Conservation (phyloP, 768 basidiomycete species). For the Boletus fagicola region DNA sequence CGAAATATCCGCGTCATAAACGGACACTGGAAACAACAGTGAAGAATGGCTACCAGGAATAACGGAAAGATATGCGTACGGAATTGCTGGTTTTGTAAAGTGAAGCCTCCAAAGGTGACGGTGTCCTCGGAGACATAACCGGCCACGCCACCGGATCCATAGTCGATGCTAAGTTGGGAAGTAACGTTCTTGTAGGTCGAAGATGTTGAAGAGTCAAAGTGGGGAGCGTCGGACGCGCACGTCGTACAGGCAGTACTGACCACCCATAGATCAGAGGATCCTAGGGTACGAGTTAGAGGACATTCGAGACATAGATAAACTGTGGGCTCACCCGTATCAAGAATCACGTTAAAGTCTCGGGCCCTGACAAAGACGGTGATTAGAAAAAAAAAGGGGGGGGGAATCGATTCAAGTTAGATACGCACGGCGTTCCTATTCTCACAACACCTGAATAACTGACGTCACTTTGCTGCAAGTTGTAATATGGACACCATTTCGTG, state of each 20-base stretch:
- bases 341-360: conserved; percentile 70
- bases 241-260: conserved; percentile 46
- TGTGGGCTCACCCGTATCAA: conserved; percentile 65
- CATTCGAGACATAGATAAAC: not conserved
- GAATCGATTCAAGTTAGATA: conserved; percentile 9
- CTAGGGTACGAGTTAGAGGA: not conserved
- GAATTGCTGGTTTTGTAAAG: conserved; percentile 51
- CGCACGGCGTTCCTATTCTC: conserved; percentile 61
- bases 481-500: not conserved
- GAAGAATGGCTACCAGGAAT: not conserved
- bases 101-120: conserved; percentile 64
- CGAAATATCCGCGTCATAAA: conserved; percentile 41
- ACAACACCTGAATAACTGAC: conserved; percentile 54
- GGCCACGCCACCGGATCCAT: conserved; percentile 68
- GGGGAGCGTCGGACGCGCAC: conserved; percentile 40
- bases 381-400: no score
- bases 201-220: conserved; percentile 45
- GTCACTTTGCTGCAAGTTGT: conserved; percentile 42
- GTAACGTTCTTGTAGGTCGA: conserved; percentile 31
- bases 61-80: conserved; percentile 35
- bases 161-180: conserved; percentile 40
- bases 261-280: conserved; percentile 82
- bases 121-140: conserved; percentile 57
- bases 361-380: conserved; percentile 37
- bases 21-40: conserved; percentile 46